phyloP scores from a whole-genome alignment of 306 rosid genomes.

The Trifolium dubium region DNA sequence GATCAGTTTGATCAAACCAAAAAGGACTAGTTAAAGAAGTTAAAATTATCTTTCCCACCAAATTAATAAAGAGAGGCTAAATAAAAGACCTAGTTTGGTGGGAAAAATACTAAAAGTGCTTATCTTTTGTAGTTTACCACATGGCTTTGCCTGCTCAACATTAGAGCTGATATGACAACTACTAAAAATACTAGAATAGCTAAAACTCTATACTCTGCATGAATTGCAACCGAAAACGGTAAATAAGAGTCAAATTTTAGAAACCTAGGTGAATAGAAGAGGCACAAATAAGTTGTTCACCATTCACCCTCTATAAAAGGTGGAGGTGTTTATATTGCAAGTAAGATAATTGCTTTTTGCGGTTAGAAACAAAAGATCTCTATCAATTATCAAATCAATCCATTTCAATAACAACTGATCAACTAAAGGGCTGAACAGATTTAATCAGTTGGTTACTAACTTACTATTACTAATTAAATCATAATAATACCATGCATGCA shows the following conservation, averaged over 20 bases:
- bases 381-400: conserved; percentile 1
- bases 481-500: background rate
- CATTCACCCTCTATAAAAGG: conserved; percentile 21
- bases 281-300: background rate
- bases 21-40: background rate
- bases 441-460: conserved; percentile 18
- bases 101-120: background rate
- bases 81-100: background rate
- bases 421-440: no score
- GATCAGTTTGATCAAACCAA: background rate
- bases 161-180: conserved; percentile 18
- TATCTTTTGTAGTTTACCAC: background rate
- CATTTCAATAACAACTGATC: conserved; percentile 16
- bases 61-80: background rate
- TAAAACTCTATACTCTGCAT: background rate
- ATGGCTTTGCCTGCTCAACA: conserved; percentile 5
- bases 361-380: conserved; percentile 26
- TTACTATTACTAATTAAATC: background rate
- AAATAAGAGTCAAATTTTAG: conserved; percentile 21
- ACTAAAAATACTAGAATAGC: conserved; percentile 17
- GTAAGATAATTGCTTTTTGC: conserved; percentile 28
- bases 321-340: background rate
- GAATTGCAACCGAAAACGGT: conserved; percentile 20
- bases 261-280: conserved; percentile 18
- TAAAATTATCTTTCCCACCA: background rate